Evolutionary conservation across 768 basidiomycete genomes (phyloP).

Genomic region (Antrodiella citrinella): DNA sequence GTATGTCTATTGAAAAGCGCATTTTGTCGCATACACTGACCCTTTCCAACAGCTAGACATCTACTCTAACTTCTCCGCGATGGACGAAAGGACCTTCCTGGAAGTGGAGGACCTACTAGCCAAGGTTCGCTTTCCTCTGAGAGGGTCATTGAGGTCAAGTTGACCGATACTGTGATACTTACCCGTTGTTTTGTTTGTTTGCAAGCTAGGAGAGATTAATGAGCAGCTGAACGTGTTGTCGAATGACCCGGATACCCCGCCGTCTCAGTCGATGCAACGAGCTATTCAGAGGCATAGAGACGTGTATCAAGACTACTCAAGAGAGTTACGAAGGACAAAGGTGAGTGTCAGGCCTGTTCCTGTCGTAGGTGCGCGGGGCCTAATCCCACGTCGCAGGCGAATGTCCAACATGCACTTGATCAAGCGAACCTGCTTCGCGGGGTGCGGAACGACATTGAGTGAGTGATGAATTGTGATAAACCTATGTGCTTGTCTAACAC

Average conservation of each 20-base stretch:
- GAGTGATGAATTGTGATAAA: constrained; percentile 18
- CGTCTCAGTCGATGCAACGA: constrained; percentile 80
- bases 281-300: constrained; percentile 88
- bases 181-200: too few species aligned
- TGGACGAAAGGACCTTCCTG: constrained; percentile 14
- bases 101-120: constrained; percentile 82
- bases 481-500: not conserved
- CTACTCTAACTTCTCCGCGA: constrained; percentile 34
- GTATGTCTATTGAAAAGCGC: constrained; percentile 36
- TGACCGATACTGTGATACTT: constrained; percentile 6
- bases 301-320: constrained; percentile 77
- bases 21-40: too few species aligned
- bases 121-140: constrained; percentile 47
- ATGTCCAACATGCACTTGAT: constrained; percentile 76
- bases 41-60: constrained; percentile 47
- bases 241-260: constrained; percentile 54
- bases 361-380: too few species aligned
- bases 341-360: constrained; percentile 39
- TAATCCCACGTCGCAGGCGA: constrained; percentile 42
- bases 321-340: constrained; percentile 84
- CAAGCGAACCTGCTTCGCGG: constrained; percentile 83
- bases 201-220: constrained; percentile 79
- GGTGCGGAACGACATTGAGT: constrained; percentile 96
- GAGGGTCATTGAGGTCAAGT: not conserved
- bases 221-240: constrained; percentile 68